These are phyloP conservation scores for Mimosa bimucronata DNA, from an alignment of 306 rosid genomes.

Conservation along the genomic window DNA sequence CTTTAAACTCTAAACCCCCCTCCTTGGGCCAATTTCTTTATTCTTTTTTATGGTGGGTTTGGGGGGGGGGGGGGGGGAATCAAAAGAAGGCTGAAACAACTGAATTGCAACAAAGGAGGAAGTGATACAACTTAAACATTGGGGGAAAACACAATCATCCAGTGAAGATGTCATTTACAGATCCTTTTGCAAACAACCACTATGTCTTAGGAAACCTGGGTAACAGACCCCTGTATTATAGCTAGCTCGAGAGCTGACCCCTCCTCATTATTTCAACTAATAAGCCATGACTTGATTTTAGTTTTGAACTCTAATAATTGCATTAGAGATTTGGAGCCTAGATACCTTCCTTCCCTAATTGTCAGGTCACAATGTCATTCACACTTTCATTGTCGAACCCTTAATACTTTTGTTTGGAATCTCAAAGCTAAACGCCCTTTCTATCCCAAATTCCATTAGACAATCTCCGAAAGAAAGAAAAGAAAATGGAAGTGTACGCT, in stretches of 20 bases:
- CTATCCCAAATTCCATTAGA: neutral
- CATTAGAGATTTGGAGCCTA: neutral
- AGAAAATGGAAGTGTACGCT: neutral
- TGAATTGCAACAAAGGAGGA: slow-evolving; percentile 12
- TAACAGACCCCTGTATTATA: neutral
- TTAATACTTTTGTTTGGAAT: neutral
- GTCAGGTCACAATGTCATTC: neutral
- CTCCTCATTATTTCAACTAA: neutral
- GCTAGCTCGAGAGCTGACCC: neutral
- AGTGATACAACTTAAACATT: too few relatives aligned
- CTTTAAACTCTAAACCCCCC: neutral
- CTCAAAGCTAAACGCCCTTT: neutral
- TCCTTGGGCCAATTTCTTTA: too few relatives aligned
- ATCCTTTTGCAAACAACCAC: neutral
- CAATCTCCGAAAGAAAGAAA: neutral
- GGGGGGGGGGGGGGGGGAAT: too few relatives aligned
- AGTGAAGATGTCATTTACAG: neutral
- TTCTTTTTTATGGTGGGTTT: neutral
- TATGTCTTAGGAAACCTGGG: neutral
- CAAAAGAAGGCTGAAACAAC: neutral
- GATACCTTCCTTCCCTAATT: neutral
- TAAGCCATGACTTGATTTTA: neutral
- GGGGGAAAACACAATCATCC: neutral
- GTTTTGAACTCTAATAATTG: neutral
- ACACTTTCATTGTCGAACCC: neutral